Conservation (phyloP, 306 rosid species). For the Mimosa bimucronata region DNA sequence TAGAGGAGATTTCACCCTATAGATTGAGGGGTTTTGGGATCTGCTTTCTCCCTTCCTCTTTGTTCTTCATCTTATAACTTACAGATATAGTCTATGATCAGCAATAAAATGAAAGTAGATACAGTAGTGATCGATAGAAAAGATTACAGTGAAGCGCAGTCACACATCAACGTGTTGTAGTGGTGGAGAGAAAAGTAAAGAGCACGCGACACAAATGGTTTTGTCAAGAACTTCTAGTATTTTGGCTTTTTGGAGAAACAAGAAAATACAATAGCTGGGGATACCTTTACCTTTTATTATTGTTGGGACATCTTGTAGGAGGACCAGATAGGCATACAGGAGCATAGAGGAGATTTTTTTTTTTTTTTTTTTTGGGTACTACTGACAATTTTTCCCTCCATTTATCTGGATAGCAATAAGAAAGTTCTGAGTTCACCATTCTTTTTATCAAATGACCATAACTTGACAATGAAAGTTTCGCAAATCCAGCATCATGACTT, state of each 20-base stretch:
- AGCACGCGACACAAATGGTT: constrained; percentile 24
- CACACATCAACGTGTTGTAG: constrained; percentile 40
- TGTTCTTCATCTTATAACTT: constrained; percentile 11
- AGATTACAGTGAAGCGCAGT: constrained; percentile 25
- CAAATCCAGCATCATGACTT: neutral
- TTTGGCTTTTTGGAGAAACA: neutral
- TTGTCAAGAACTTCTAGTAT: neutral
- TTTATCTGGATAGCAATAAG: constrained; percentile 37
- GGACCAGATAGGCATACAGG: constrained; percentile 44
- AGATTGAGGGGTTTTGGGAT: constrained; percentile 25
- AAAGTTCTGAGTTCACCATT: constrained; percentile 36
- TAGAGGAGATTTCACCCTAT: constrained; percentile 17
- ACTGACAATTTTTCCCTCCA: neutral
- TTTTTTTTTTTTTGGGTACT: constrained; percentile 41
- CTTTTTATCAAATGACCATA: constrained; percentile 36
- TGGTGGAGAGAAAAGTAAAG: constrained; percentile 41
- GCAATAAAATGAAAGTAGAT: constrained; percentile 18
- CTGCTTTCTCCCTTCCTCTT: constrained; percentile 23
- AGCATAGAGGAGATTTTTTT: constrained; percentile 40
- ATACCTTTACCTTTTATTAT: neutral
- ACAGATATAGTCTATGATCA: neutral
- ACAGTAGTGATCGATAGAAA: constrained; percentile 34
- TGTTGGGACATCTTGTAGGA: constrained; percentile 31
- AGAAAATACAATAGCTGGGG: constrained; percentile 9
- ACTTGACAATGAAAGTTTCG: neutral